These are phyloP conservation scores for Penstemon barbatus DNA, from an alignment of 257 asterid species.

Conservation along the genomic window DNA sequence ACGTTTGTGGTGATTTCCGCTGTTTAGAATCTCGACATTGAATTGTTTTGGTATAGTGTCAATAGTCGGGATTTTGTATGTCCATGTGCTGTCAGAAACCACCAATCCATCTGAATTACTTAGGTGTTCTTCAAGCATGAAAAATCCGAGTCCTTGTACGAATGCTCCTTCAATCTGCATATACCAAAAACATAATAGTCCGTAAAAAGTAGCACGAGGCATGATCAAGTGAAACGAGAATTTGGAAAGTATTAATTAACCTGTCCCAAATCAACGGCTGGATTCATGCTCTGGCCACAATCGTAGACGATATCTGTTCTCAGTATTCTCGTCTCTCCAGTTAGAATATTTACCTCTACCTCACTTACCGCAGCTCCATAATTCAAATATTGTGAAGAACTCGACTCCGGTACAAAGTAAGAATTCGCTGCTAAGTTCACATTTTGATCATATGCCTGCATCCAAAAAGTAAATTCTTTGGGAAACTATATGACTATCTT, in stretches of 20 bases:
- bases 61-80: slow-evolving; percentile 70
- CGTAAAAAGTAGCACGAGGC: not conserved
- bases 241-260: slow-evolving; percentile 24
- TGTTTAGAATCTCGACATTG: slow-evolving; percentile 57
- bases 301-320: slow-evolving; percentile 65
- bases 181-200: not conserved
- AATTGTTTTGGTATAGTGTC: slow-evolving; percentile 63
- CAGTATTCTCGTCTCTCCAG: slow-evolving; percentile 59
- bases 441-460: slow-evolving; percentile 51
- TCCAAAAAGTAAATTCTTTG: not conserved
- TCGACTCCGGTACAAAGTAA: slow-evolving; percentile 49
- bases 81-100: slow-evolving; percentile 60
- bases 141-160: slow-evolving; percentile 77
- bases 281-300: slow-evolving; percentile 84
- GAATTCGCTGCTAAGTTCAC: slow-evolving; percentile 56
- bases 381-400: slow-evolving; percentile 45
- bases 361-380: slow-evolving; percentile 74
- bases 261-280: slow-evolving; percentile 84
- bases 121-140: slow-evolving; percentile 69
- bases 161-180: slow-evolving; percentile 78
- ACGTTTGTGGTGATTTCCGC: slow-evolving; percentile 58
- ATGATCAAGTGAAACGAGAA: not conserved
- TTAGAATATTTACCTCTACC: slow-evolving; percentile 65
- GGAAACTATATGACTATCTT: too few relatives aligned
- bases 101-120: slow-evolving; percentile 54